Evolutionary conservation across 2,329 filamentous ascomycete genomes (phyloP).

Genomic region (Xylaria sp.): DNA sequence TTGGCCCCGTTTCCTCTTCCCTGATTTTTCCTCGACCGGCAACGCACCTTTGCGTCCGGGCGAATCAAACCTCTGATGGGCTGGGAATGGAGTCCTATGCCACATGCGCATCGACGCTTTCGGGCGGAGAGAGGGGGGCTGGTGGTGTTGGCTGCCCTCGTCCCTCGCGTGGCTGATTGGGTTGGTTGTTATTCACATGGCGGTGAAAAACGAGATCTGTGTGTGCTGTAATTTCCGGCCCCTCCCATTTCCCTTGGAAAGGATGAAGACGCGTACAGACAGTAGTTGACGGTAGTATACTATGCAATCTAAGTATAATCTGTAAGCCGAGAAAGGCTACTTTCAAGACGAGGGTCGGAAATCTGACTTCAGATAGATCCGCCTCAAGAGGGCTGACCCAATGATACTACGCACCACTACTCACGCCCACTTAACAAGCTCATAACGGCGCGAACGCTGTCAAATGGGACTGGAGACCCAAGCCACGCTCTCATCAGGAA

Average conservation of each 20-base stretch:
- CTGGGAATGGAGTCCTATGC: conserved; percentile 33
- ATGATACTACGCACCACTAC: background rate
- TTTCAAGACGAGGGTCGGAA: conserved; percentile 4
- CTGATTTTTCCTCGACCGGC: conserved; percentile 29
- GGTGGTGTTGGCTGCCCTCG: conserved; percentile 19
- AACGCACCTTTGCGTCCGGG: conserved; percentile 29
- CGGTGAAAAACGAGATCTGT: conserved; percentile 41
- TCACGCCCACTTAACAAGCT: conserved; percentile 30
- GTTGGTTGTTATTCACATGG: conserved; percentile 44
- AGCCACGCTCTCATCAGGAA: conserved; percentile 19
- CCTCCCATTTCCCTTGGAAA: conserved; percentile 13
- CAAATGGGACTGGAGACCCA: conserved; percentile 19
- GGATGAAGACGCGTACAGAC: conserved; percentile 8
- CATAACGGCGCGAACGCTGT: conserved; percentile 28
- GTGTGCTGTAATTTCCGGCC: conserved; percentile 16
- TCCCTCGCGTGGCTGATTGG: conserved; percentile 41
- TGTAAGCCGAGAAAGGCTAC: background rate
- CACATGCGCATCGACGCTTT: conserved; percentile 47
- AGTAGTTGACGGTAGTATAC: background rate
- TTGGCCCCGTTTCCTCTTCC: conserved; percentile 32
- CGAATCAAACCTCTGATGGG: conserved; percentile 42
- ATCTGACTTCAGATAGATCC: conserved; percentile 28
- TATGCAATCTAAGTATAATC: background rate
- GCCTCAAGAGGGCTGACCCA: background rate
- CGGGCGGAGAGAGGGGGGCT: conserved; percentile 29